Conservation (phyloP, 306 rosid genomes). For the Ochetophila trinervis region DNA sequence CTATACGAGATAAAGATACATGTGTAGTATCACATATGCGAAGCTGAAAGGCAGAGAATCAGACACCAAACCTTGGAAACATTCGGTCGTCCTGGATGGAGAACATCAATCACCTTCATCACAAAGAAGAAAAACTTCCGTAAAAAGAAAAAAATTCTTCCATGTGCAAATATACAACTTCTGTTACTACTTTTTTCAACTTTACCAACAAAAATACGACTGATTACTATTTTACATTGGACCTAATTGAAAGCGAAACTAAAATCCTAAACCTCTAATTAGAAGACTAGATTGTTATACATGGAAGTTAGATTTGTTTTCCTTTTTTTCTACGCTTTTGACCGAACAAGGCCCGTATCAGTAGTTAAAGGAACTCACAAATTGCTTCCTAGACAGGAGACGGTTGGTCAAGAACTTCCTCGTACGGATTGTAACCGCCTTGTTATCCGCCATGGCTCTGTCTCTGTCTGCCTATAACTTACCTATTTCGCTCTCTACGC, state of each 20-base stretch:
- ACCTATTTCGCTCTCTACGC: background rate
- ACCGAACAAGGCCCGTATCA: background rate
- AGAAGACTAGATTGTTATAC: background rate
- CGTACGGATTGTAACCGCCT: constrained; percentile 81
- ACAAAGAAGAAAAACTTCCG: background rate
- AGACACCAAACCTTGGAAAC: constrained; percentile 66
- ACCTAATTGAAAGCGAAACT: background rate
- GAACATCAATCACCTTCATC: constrained; percentile 70
- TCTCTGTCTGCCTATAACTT: background rate
- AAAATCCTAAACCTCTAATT: background rate
- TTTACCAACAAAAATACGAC: background rate
- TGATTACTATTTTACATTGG: background rate
- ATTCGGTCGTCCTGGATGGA: constrained; percentile 87
- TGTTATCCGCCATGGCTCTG: constrained; percentile 66
- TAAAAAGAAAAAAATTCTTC: background rate
- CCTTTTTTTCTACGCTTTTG: background rate
- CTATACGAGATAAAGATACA: background rate
- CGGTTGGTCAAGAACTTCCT: constrained; percentile 91
- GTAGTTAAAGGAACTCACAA: constrained; percentile 44
- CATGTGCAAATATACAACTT: background rate
- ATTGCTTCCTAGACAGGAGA: constrained; percentile 86
- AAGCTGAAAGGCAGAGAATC: background rate
- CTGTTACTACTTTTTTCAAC: background rate
- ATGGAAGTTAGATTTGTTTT: background rate
- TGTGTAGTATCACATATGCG: background rate